Base-by-base conservation (phyloP, 768 basidiomycete species). In the Mycena floridula region DNA sequence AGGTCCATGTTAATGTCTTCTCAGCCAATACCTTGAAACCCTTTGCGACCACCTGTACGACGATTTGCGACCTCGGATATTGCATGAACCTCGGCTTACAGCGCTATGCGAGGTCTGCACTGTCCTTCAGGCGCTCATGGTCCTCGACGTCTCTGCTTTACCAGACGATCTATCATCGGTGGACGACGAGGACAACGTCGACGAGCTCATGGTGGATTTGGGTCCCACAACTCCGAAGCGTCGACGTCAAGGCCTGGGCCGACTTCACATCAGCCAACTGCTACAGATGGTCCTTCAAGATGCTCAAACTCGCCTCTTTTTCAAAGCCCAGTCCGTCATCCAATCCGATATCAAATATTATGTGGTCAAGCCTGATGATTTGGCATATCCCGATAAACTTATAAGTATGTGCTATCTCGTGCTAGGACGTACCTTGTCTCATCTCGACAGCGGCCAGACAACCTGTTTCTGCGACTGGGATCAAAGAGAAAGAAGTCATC, bases 21-120 rank as follows among this genome's bases (percentile, higher is more conserved):
- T 13, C 42, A 97, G 93, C 56, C 74, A 80, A 48, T 97, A 91
- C 64, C 74, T 99, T 20, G 93, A 96, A 66, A 83, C 76, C 3
- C 74, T 98, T 0, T 97, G 93, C 53, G 95, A 97, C 63, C 78
- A 91, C 54, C 79, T 99, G 25, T 96, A 94, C 59, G 96, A 98
- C 59, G 91, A 94, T 51, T 78, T 99, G 1, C 86, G 95, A 1
- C 96, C 95, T 5, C 82, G 94, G 4, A 97, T 99, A 50, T 74
- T 97, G 2, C 94, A 97, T 54, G 95, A 97, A 57, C 83, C 85
- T 0, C 81, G 86, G 4, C 77, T 99, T 37, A 84, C 85, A 1
- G 82, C 82, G 0, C 79, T 99, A 1, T 94, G 93, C 59, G 89
- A 94, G 60, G 90, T 97, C 21, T 99, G 95, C 70, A 97, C 91